A percentile compares a stretch with the other conserved stretches of the same genome.
Evolutionary conservation across 2,329 filamentous ascomycete species (phyloP).

Genomic region (Penicillium sp.): DNA sequence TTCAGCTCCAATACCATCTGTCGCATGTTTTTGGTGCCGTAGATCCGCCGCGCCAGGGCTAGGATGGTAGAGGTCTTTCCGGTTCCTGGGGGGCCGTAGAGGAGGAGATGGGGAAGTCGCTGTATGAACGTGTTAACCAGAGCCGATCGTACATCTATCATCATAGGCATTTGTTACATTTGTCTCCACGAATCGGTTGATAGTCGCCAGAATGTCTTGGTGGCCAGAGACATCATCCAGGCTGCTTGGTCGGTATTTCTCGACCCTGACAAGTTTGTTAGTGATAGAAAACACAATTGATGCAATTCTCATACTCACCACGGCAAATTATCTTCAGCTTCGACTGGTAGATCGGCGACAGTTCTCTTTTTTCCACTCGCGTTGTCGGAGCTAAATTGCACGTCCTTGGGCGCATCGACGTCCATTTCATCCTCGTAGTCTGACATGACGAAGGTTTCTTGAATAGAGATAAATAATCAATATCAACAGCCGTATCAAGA

Average conservation of each 20-base stretch:
- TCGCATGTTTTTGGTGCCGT: conserved; percentile 85
- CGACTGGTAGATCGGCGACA: conserved; percentile 87
- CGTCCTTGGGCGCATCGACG: conserved; percentile 57
- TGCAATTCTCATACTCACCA: conserved; percentile 59
- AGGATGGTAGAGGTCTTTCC: conserved; percentile 97
- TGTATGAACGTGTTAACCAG: conserved; percentile 28
- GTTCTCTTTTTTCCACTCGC: conserved; percentile 77
- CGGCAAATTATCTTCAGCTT: conserved; percentile 89
- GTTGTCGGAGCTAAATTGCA: conserved; percentile 71
- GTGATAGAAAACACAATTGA: background rate
- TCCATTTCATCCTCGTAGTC: conserved; percentile 68
- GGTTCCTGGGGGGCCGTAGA: conserved; percentile 94
- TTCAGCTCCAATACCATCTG: conserved; percentile 99
- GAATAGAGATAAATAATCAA: background rate
- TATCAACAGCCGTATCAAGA: conserved; percentile 4
- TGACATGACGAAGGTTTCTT: conserved; percentile 45
- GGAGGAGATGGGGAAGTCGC: conserved; percentile 88
- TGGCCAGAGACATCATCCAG: conserved; percentile 93
- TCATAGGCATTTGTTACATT: conserved; percentile 56
- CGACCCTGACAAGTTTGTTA: conserved; percentile 63
- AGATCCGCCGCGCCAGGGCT: conserved; percentile 88
- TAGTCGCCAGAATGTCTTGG: conserved; percentile 93
- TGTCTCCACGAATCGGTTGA: conserved; percentile 94
- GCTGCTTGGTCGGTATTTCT: conserved; percentile 90
- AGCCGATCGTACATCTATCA: background rate